Evolutionary conservation across 345 rosid species (phyloP), one percentile per base, ranked within the genome.

Genomic region (Conringia planisiliqua): DNA sequence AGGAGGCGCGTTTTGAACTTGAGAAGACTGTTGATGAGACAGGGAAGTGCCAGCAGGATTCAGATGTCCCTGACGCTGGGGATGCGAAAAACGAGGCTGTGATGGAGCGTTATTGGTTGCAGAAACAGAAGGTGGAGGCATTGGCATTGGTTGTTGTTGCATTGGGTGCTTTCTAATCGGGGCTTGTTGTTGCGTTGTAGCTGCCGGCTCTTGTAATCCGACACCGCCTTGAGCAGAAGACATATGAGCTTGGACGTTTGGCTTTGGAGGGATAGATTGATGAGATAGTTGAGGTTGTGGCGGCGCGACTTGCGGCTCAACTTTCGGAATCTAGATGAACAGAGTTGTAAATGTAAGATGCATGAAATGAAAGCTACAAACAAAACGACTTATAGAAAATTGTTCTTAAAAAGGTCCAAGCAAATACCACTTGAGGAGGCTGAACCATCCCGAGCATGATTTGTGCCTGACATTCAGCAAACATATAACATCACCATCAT

Each of bases 371-470:
- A 81, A n/a, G 6, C 33, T 44, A 62, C 13, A 32, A 47, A 54
- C 43, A 66, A 57, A 42, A 32, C 26, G 62, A 36, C 11, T 55
- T 32, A 22, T 18, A 72, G 27, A 52, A 18, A 62, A 8, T 39
- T 26, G 66, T 20, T 62, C 56, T 10, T 27, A n/a, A n/a, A 72
- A 38, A 65, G 76, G 70, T 38, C 9, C 66, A 62, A 74, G 36
- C 71, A 48, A 64, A 74, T 84, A 95, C 99, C 89, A 59, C 86
- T 88, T 86, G 97, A 68, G 96, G 91, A 44, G 97, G 96, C 78
- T 90, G 94, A 66, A 95, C 91, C 99, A 95, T 95, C 82, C 99
- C 99, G 32, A 95, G 94, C 99, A 95, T 95, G 77, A 95, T 90
- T 68, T 95, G 98, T 68, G 99, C 99, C 98, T 92, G 80, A 7